Percentiles rank a stretch among this genome's conserved stretches.
Conservation (phyloP, 495 filamentous ascomycete species). For the Echria macrotheca region DNA sequence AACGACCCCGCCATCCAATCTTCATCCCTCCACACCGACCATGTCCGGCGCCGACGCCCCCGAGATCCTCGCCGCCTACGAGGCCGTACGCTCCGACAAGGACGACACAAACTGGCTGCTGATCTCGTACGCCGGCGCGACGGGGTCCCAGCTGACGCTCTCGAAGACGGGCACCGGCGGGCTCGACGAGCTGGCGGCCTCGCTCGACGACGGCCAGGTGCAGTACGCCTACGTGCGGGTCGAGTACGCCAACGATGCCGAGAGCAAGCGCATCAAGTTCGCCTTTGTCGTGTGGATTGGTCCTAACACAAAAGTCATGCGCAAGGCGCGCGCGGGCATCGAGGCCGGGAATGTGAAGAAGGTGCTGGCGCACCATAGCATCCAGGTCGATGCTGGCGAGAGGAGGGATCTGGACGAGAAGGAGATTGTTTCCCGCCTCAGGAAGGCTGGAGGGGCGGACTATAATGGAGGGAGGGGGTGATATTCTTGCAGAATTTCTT, state of each 20-base stretch:
- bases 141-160: constrained; percentile 43
- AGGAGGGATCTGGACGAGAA: constrained; percentile 47
- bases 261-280: constrained; percentile 55
- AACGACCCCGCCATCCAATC: background rate
- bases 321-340: constrained; percentile 53
- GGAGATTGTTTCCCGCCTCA: constrained; percentile 44
- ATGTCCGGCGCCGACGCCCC: constrained; percentile 45
- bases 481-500: too few relatives aligned
- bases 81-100: constrained; percentile 51
- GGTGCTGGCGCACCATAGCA: constrained; percentile 48
- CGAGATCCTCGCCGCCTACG: constrained; percentile 44
- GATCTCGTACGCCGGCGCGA: constrained; percentile 45
- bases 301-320: constrained; percentile 50
- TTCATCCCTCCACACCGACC: constrained; percentile 1
- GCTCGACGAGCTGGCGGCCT: constrained; percentile 39
- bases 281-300: constrained; percentile 54
- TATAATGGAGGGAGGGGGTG: constrained; percentile 55
- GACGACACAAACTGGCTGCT: constrained; percentile 53
- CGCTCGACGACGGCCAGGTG: constrained; percentile 45
- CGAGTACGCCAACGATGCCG: constrained; percentile 56
- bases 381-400: constrained; percentile 49
- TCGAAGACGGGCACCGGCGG: constrained; percentile 46
- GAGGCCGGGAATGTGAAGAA: constrained; percentile 53
- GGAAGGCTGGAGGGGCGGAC: constrained; percentile 54
- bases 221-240: constrained; percentile 54